A percentile compares a stretch with the other conserved stretches of the same genome.
Conservation (phyloP, 371 early-diverging fungal species). For the Astathelohania contejeani region DNA sequence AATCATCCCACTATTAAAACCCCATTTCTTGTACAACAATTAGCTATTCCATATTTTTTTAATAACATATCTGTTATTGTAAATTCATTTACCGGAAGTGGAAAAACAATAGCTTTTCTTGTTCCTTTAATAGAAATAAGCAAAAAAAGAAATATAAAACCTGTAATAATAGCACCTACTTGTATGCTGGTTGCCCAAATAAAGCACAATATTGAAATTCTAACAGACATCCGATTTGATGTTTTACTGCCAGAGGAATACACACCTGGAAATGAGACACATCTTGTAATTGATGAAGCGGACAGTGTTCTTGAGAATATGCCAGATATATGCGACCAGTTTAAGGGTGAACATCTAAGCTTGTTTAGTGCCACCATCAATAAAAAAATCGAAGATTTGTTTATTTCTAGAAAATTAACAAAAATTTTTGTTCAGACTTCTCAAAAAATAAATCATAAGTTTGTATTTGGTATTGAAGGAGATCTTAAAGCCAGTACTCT, state of each 20-base stretch:
- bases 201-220: background rate
- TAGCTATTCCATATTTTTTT: constrained; percentile 31
- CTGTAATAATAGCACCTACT: no score
- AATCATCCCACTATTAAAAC: no score
- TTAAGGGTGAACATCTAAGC: constrained; percentile 1
- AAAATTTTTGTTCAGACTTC: constrained; percentile 8
- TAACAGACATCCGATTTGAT: background rate
- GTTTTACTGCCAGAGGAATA: constrained; percentile 4
- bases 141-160: constrained; percentile 4
- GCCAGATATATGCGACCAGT: no score
- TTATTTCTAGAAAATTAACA: constrained; percentile 3
- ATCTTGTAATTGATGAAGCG: constrained; percentile 22
- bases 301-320: no score
- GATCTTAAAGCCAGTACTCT: constrained; percentile 12
- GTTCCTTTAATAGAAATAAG: constrained; percentile 41
- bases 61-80: constrained; percentile 38
- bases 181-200: constrained; percentile 5
- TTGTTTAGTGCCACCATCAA: constrained; percentile 17
- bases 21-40: constrained; percentile 22
- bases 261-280: constrained; percentile 4
- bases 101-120: constrained; percentile 45
- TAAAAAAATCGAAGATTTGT: constrained; percentile 4
- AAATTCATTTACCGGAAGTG: constrained; percentile 38
- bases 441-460: constrained; percentile 8
- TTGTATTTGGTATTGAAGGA: constrained; percentile 16